phyloP scores from a whole-genome alignment of 2,329 filamentous ascomycete species.

The Penicillium sp. region DNA sequence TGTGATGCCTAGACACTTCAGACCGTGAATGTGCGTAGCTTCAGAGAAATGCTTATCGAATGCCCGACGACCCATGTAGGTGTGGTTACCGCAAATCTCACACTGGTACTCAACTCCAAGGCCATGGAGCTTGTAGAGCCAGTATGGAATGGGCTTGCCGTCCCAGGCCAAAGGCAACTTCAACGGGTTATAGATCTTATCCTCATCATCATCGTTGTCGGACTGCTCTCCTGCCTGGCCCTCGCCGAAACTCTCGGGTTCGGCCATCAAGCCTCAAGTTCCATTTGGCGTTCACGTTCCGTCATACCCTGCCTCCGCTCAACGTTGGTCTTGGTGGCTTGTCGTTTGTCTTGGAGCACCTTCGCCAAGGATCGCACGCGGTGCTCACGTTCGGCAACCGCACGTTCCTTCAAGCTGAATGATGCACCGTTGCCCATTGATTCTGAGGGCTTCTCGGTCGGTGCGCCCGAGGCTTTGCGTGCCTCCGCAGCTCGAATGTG shows the following conservation, averaged over 20 bases:
- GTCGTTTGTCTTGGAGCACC: conserved; percentile 78
- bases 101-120: conserved; percentile 91
- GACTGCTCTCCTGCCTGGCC: conserved; percentile 54
- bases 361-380: conserved; percentile 72
- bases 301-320: conserved; percentile 98
- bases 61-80: conserved; percentile 94
- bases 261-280: conserved; percentile 80
- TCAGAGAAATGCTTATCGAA: conserved; percentile 99
- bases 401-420: conserved; percentile 73
- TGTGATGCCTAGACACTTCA: conserved; percentile 90
- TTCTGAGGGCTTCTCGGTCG: conserved; percentile 30
- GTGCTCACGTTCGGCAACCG: conserved; percentile 82
- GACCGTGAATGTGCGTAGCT: conserved; percentile 81
- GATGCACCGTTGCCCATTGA: conserved; percentile 16
- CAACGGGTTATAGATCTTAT: conserved; percentile 92
- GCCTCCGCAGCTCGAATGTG: conserved; percentile 77
- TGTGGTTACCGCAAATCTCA: conserved; percentile 95
- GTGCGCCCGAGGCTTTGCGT: conserved; percentile 45
- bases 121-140: conserved; percentile 95
- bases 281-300: conserved; percentile 87
- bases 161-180: conserved; percentile 97
- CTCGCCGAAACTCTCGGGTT: conserved; percentile 43
- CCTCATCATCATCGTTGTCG: conserved; percentile 66
- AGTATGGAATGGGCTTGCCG: conserved; percentile 97
- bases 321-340: conserved; percentile 87